Evolutionary conservation across 1,284 basidiomycete genomes (phyloP).

Genomic region (Hypsizygus ulmarius): DNA sequence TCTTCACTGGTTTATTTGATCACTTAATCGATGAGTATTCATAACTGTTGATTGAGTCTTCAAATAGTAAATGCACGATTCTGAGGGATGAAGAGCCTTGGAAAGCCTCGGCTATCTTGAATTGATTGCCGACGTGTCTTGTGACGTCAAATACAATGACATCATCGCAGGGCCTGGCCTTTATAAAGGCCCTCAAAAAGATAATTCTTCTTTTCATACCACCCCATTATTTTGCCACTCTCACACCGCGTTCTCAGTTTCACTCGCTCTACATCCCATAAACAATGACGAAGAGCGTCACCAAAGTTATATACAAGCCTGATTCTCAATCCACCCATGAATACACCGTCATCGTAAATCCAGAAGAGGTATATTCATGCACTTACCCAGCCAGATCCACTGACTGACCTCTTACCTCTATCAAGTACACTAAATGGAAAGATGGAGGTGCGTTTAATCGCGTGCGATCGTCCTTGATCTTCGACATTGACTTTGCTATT

Average conservation of each 20-base stretch:
- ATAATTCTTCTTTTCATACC: neutral
- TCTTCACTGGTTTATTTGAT: too few relatives aligned
- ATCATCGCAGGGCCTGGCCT: constrained; percentile 17
- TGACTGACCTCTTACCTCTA: constrained; percentile 16
- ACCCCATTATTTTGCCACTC: constrained; percentile 6
- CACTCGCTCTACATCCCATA: constrained; percentile 7
- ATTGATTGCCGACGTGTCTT: constrained; percentile 7
- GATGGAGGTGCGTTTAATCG: constrained; percentile 57
- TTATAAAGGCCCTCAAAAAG: constrained; percentile 16
- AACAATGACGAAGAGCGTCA: constrained; percentile 51
- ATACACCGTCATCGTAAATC: constrained; percentile 67
- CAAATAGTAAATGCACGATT: neutral
- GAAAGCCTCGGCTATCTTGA: too few relatives aligned
- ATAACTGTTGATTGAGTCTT: too few relatives aligned
- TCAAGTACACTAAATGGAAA: constrained; percentile 76
- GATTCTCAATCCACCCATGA: constrained; percentile 67
- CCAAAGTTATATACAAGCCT: constrained; percentile 77
- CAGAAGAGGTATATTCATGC: constrained; percentile 49
- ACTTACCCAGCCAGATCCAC: constrained; percentile 13
- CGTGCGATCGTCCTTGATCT: constrained; percentile 20
- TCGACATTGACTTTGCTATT: constrained; percentile 24
- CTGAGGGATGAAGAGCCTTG: neutral
- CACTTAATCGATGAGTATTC: too few relatives aligned
- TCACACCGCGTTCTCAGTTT: constrained; percentile 4
- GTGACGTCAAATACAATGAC: constrained; percentile 22